Evolutionary conservation across 1,139 yeast genomes (phyloP).

Genomic region (Pichia sp.): DNA sequence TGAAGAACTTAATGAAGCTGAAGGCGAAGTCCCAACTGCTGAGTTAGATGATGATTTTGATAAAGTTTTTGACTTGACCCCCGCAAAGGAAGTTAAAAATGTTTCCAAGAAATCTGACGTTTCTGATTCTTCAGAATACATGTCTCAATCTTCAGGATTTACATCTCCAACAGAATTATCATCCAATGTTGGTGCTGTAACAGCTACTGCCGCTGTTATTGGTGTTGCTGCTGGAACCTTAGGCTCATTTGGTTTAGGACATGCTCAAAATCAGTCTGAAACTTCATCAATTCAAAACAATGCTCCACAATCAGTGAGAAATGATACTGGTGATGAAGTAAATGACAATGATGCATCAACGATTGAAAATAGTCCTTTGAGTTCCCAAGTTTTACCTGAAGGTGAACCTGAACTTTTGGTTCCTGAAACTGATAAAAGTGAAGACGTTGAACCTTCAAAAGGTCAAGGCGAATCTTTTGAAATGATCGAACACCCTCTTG

Average conservation of each 20-base stretch:
- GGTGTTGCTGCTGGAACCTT: neutral
- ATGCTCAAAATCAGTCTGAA: constrained; percentile 68
- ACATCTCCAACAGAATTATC: neutral
- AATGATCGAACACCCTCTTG: constrained; percentile 42
- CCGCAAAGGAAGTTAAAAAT: neutral
- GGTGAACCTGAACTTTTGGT: constrained; percentile 16
- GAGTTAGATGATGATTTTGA: neutral
- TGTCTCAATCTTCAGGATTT: neutral
- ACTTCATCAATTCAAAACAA: constrained; percentile 90
- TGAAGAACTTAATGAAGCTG: constrained; percentile 12
- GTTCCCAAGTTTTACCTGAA: constrained; percentile 26
- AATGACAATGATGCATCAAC: constrained; percentile 45
- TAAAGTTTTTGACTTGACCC: neutral
- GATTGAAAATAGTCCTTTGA: constrained; percentile 25
- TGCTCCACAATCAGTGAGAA: constrained; percentile 83
- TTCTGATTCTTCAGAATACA: constrained; percentile 6
- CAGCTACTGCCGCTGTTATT: neutral
- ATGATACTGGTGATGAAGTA: constrained; percentile 60
- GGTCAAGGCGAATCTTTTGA: constrained; percentile 37
- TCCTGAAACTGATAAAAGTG: constrained; percentile 5
- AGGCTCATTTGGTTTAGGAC: constrained; percentile 29
- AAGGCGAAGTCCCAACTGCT: constrained; percentile 16
- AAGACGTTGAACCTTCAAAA: constrained; percentile 23
- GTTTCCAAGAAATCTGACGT: neutral
- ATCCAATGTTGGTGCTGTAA: neutral